Percentiles rank a stretch among this genome's conserved stretches.
These are phyloP conservation scores for Leccinum fallax DNA, from an alignment of 1,284 basidiomycete species.

Conservation along the genomic window DNA sequence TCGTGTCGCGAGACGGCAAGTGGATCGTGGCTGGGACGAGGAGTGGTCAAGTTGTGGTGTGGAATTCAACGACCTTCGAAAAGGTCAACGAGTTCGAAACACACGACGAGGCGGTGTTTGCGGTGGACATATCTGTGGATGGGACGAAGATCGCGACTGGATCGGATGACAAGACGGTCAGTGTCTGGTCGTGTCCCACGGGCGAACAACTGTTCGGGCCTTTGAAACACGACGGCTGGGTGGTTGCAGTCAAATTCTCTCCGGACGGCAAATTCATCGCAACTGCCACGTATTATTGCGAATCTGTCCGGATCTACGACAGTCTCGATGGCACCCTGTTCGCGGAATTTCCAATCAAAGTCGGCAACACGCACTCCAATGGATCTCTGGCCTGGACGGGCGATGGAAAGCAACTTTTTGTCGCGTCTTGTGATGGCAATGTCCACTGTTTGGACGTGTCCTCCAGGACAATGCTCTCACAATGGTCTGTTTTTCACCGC, in stretches of 20 bases:
- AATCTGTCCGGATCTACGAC: not conserved
- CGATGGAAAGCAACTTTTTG: not conserved
- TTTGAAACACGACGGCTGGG: not conserved
- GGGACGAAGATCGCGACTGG: not conserved
- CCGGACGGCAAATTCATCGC: not conserved
- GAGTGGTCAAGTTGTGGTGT: too few relatives aligned
- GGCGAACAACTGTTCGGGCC: not conserved
- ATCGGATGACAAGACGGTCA: not conserved
- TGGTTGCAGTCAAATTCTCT: not conserved
- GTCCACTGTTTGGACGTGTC: not conserved
- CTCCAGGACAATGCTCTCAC: not conserved
- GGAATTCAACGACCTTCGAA: too few relatives aligned
- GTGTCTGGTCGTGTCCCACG: not conserved
- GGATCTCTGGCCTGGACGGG: not conserved
- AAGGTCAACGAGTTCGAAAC: too few relatives aligned
- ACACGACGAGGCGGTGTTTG: too few relatives aligned
- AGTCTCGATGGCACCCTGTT: not conserved
- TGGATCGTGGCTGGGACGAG: not conserved
- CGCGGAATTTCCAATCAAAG: not conserved
- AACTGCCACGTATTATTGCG: not conserved
- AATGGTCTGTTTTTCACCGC: not conserved
- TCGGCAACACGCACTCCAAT: too few relatives aligned
- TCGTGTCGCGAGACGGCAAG: not conserved
- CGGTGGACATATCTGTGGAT: not conserved
- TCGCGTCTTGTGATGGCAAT: accelerated